phyloP scores from a whole-genome alignment of 805 yeast species.

The Yarrowia alimentaria region DNA sequence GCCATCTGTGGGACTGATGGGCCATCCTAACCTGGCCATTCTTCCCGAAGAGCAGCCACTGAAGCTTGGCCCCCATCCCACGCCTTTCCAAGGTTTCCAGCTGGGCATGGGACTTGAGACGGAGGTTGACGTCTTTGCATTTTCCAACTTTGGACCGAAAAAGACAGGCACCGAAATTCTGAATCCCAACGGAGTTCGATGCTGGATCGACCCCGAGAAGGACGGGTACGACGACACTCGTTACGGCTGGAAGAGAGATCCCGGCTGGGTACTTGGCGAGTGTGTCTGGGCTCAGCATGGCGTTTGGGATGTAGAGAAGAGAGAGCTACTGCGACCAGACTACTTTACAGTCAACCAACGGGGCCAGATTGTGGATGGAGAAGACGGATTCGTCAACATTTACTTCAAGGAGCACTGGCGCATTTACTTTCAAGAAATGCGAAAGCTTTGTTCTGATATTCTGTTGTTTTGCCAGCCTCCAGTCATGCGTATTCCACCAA shows the following conservation, averaged over 20 bases:
- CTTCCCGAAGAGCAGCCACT: conserved; percentile 62
- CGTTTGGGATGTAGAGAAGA: conserved; percentile 51
- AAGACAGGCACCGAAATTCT: conserved; percentile 56
- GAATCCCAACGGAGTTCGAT: conserved; percentile 65
- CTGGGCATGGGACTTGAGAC: conserved; percentile 76
- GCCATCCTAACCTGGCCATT: conserved; percentile 52
- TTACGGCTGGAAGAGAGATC: conserved; percentile 66
- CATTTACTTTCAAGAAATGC: conserved; percentile 48
- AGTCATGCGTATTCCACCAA: conserved; percentile 74
- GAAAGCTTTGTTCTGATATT: conserved; percentile 48
- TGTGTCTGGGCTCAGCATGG: conserved; percentile 79
- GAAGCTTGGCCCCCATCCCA: conserved; percentile 78
- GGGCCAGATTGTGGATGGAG: conserved; percentile 30
- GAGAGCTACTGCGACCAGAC: conserved; percentile 46
- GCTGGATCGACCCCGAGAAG: conserved; percentile 55
- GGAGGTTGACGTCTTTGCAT: conserved; percentile 65
- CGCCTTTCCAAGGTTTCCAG: conserved; percentile 67
- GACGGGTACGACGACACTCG: conserved; percentile 52
- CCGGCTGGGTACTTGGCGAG: conserved; percentile 64
- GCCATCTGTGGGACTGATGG: conserved; percentile 75
- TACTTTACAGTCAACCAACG: conserved; percentile 45
- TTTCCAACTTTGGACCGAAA: conserved; percentile 74
- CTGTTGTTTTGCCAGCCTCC: conserved; percentile 77
- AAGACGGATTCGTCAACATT: conserved; percentile 57
- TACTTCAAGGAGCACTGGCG: conserved; percentile 61